These are phyloP conservation scores for Plasmodium knowlesi DNA, from an alignment of 169 alveolate genomes.

Conservation along the genomic window DNA sequence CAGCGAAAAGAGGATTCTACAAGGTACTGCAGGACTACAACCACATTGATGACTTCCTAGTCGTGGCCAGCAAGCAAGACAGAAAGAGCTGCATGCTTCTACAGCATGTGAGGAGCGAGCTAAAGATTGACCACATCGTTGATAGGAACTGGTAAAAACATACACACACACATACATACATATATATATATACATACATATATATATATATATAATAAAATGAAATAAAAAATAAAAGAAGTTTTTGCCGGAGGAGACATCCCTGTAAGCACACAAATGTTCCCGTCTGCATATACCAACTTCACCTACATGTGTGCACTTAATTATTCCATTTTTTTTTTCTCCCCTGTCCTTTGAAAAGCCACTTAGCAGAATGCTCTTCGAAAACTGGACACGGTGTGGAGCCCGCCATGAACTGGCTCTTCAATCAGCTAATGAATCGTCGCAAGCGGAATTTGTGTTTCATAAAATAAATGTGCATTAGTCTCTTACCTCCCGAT, in stretches of 20 bases:
- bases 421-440: slow-evolving; percentile 50
- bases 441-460: slow-evolving; percentile 26
- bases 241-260: background rate
- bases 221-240: background rate
- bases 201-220: background rate
- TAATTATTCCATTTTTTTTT: background rate
- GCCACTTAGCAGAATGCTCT: slow-evolving; percentile 61
- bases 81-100: slow-evolving; percentile 48
- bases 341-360: background rate
- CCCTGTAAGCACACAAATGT: background rate
- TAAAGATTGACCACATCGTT: slow-evolving; percentile 59
- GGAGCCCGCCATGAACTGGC: slow-evolving; percentile 61
- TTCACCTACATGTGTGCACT: background rate
- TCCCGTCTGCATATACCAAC: background rate
- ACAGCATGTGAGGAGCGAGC: slow-evolving; percentile 29
- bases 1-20: slow-evolving; percentile 53
- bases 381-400: slow-evolving; percentile 61
- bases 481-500: background rate
- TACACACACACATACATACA: too few species aligned
- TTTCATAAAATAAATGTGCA: slow-evolving; percentile 7
- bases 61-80: slow-evolving; percentile 47
- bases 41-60: slow-evolving; percentile 23
- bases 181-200: too few species aligned
- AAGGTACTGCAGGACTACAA: slow-evolving; percentile 37
- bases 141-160: slow-evolving; percentile 55